Base-by-base conservation (phyloP, 2,329 filamentous ascomycete genomes). In the Pestalotiopsis sp. region DNA sequence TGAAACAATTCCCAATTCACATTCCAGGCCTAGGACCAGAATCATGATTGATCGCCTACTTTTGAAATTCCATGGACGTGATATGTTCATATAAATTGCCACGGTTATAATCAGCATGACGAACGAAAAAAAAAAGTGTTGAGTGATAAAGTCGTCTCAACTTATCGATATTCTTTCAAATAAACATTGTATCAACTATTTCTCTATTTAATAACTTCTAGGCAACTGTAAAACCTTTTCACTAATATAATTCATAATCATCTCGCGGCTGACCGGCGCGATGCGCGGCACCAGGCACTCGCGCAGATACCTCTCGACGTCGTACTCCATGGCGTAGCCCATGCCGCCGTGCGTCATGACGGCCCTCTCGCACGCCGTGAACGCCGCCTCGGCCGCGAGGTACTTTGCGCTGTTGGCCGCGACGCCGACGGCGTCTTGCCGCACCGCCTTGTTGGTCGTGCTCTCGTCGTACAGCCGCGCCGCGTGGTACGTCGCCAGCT, bases 181-280 rank as follows among this genome's bases (percentile, higher is more conserved):
- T 36, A 36, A 36, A 36, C 6, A 36, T 9, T 36, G 7, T 36
- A 36, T 9, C 27, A 66, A 14, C 39, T 17, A 45, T 60, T 9
- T 12, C 25, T 61, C 23, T 20, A 56, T 20, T 17, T 61, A 69
- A 25, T 71, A 94, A 74, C 90, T 93, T 69, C 89, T 83, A 1
- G 91, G 92, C 31, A 93, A 74, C 3, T 84, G 80, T n/a, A 93
- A 78, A 0, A 88, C 91, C 80, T 88, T 92, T 77, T 93, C 91
- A 2, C 86, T 85, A 13, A 93, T 86, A 76, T 90, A 93, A 72
- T 93, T 93, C 82, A 92, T 81, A 66, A 93, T 92, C 92, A 93
- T 93, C 81, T 93, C 92, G 71, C 89, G 78, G 68, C 87, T 90
- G 0, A 92, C 85, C 0, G 89, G 90, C 11, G 90, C 89, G 66